Evolutionary conservation across 352 stramenopile species (phyloP).

Genomic region (Halophytophthora batemanensis): DNA sequence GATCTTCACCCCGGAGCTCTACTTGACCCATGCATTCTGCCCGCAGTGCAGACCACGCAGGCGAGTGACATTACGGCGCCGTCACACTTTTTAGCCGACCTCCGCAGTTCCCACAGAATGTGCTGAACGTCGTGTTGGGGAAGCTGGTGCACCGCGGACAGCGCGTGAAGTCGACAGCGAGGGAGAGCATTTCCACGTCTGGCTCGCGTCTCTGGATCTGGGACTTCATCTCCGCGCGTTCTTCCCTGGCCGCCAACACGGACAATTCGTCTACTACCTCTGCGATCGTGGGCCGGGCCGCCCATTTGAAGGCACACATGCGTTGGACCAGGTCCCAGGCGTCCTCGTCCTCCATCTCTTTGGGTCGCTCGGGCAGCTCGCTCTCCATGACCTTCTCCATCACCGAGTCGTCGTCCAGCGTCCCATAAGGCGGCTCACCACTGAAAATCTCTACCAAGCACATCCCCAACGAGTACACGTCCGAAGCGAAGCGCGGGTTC

Average conservation of each 20-base stretch:
- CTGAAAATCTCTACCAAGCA: conserved; percentile 22
- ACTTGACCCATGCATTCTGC: too few relatives aligned
- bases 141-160: background rate
- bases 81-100: too few relatives aligned
- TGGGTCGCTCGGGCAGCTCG: background rate
- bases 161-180: background rate
- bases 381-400: background rate
- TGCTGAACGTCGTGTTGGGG: background rate
- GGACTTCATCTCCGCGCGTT: background rate
- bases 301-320: conserved; percentile 3
- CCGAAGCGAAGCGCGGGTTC: conserved; percentile 1
- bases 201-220: background rate
- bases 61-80: too few relatives aligned
- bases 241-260: background rate
- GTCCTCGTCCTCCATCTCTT: conserved; percentile 1
- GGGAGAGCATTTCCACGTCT: background rate
- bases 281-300: background rate
- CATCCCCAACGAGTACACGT: conserved; percentile 22
- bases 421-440: conserved; percentile 5
- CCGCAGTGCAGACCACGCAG: too few relatives aligned
- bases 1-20: too few relatives aligned
- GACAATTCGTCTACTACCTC: too few relatives aligned
- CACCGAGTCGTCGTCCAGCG: background rate
- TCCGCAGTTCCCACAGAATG: background rate
- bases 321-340: conserved; percentile 3